Base-by-base conservation (phyloP, 2,329 filamentous ascomycete genomes). In the Hypomyces perniciosus region DNA sequence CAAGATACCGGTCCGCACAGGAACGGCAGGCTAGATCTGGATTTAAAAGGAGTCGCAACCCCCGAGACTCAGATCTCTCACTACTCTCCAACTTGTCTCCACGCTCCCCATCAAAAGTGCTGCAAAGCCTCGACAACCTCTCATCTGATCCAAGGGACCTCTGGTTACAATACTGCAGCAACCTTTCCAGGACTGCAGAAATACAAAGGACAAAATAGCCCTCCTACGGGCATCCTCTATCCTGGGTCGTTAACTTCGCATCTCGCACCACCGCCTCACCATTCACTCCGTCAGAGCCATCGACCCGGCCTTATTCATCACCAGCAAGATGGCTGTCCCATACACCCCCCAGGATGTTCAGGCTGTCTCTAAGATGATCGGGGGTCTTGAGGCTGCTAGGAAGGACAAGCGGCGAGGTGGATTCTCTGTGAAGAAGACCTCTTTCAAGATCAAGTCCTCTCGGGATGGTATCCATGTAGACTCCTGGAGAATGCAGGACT, bases 401-500 rank as follows among this genome's bases (percentile, higher is more conserved):
- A 80, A 83, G 61, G 69, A 72, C 54, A 77, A 80, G 52, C 69
- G 72, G 53, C 84, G 80, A 56, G 78, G 75, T 37, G 74, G 74
- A 2, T 88, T 90, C 65, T 84, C 80, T 13, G 86, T 86, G 71
- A 93, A 86, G 68, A 95, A 90, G 72, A 83, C 80, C n/a, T 86
- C 80, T 4, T 99, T 89, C 64, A 61, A 75, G 2, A 80, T 97
- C 20, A 70, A 73, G 39, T 71, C 72, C 12, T 88, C 84, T 5
- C 75, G 78, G 26, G 75, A 83, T 52, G 75, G 80, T 28, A 80
- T 89, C 57, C 74, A 73, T 5, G 88, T 97, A 51, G 83, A 93
- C 64, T 96, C 92, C 3, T 99, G 93, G 93, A 85, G 86, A 58
- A 86, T 97, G 69, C 84, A 87, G 61, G 93, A 99, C 59, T 95